Percentiles rank a stretch among this genome's conserved stretches.
phyloP scores from a whole-genome alignment of 164 flowering plant genomes.

The Vitis rotundifolia region DNA sequence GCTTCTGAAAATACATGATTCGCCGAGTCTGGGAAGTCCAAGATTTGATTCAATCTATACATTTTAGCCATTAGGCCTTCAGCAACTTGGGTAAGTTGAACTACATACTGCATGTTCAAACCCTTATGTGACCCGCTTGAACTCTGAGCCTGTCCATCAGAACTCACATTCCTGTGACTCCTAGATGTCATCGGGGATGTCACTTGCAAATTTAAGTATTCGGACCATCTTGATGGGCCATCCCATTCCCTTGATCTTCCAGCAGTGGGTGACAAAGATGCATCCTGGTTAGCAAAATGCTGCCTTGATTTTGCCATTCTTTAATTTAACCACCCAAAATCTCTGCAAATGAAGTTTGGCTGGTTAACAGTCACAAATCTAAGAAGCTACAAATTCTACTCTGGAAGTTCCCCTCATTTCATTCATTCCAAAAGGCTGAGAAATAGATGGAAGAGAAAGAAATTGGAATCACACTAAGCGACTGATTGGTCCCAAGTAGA shows the following conservation, averaged over 20 bases:
- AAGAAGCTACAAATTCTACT: neutral
- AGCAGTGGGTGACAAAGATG: slow-evolving; percentile 43
- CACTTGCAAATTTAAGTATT: slow-evolving; percentile 64
- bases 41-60: slow-evolving; percentile 78
- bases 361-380: neutral
- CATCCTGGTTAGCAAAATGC: slow-evolving; percentile 44
- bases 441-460: no score
- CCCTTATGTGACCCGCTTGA: slow-evolving; percentile 58
- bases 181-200: slow-evolving; percentile 41
- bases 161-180: slow-evolving; percentile 32
- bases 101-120: slow-evolving; percentile 74
- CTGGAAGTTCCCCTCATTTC: neutral
- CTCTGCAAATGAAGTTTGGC: neutral
- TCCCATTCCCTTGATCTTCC: slow-evolving; percentile 67
- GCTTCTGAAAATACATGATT: slow-evolving; percentile 63
- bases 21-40: slow-evolving; percentile 85
- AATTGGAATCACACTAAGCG: neutral
- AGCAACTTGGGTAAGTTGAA: slow-evolving; percentile 78
- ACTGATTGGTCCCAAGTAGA: neutral
- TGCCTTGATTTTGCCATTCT: slow-evolving; percentile 61
- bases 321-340: slow-evolving; percentile 6
- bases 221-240: slow-evolving; percentile 75
- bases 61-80: slow-evolving; percentile 89
- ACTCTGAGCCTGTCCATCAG: slow-evolving; percentile 48
- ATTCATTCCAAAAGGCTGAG: neutral